A percentile compares a stretch with the other conserved stretches of the same genome.
These are phyloP conservation scores for Alternaria tenuissima DNA, from an alignment of 2,329 filamentous ascomycete species.

Conservation along the genomic window DNA sequence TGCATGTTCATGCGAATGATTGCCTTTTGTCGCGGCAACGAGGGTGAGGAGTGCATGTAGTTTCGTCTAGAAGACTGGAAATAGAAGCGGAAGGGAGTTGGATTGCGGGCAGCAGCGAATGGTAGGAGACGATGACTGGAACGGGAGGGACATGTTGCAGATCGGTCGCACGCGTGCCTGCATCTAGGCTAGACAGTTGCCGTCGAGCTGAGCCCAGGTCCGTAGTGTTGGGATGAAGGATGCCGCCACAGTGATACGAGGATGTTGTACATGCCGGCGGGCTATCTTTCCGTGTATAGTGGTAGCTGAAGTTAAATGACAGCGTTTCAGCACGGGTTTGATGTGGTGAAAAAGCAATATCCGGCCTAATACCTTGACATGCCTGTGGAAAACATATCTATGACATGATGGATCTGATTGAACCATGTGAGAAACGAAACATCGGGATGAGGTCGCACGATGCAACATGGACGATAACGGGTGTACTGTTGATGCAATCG, in stretches of 20 bases:
- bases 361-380: neutral
- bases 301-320: neutral
- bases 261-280: constrained; percentile 10
- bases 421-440: neutral
- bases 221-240: constrained; percentile 24
- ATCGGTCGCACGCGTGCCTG: constrained; percentile 24
- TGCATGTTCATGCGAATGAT: constrained; percentile 22
- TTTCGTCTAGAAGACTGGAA: constrained; percentile 21
- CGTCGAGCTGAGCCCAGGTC: constrained; percentile 27
- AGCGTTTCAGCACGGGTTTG: constrained; percentile 12
- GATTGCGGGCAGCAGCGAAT: constrained; percentile 19
- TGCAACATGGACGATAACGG: neutral
- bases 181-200: constrained; percentile 15
- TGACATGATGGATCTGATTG: neutral
- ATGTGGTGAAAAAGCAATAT: constrained; percentile 8
- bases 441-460: neutral
- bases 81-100: constrained; percentile 24
- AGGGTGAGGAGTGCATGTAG: constrained; percentile 12
- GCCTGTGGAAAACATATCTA: neutral
- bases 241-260: constrained; percentile 24
- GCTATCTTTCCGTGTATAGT: constrained; percentile 9
- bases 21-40: constrained; percentile 18
- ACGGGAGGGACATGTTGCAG: constrained; percentile 15
- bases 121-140: constrained; percentile 2
- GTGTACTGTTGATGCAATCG: neutral